These are phyloP conservation scores for Rhododendron williamsianum DNA, from an alignment of 148 eudicot species.

Conservation along the genomic window DNA sequence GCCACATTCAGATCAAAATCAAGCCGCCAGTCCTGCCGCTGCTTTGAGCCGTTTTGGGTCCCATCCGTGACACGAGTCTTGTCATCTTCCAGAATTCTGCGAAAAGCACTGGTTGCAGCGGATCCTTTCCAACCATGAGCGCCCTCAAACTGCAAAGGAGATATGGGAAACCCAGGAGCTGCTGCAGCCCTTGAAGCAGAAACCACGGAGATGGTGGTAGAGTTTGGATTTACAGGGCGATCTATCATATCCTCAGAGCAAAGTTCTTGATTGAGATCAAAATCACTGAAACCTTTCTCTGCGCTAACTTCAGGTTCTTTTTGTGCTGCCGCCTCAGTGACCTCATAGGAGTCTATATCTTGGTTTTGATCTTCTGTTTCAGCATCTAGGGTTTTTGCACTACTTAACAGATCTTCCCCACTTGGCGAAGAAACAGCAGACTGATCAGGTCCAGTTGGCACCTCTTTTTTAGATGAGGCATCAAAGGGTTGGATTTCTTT, in stretches of 20 bases:
- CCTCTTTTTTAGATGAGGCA: conserved; percentile 25
- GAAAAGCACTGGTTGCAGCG: conserved; percentile 90
- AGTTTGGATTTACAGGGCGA: conserved; percentile 24
- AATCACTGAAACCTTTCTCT: conserved; percentile 31
- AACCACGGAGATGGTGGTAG: conserved; percentile 54
- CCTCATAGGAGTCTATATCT: conserved; percentile 47
- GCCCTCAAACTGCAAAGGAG: conserved; percentile 82
- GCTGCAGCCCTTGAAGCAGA: conserved; percentile 72
- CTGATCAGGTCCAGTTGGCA: conserved; percentile 19
- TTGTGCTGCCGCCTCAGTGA: conserved; percentile 30
- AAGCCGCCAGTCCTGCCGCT: conserved; percentile 36
- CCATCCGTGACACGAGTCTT: conserved; percentile 33
- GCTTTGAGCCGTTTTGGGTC: conserved; percentile 50
- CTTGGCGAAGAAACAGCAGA: conserved; percentile 25
- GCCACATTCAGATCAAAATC: conserved; percentile 77
- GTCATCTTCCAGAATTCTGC: conserved; percentile 47
- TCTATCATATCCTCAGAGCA: conserved; percentile 46
- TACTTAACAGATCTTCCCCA: conserved; percentile 16
- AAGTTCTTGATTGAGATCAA: conserved; percentile 77
- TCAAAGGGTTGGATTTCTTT: conserved; percentile 25
- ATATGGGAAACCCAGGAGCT: conserved; percentile 44
- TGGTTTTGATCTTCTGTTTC: conserved; percentile 29
- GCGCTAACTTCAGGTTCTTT: conserved; percentile 30
- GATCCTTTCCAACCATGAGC: conserved; percentile 92
- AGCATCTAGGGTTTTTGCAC: conserved; percentile 25